Evolutionary conservation across 495 filamentous ascomycete genomes (phyloP), one percentile per base, ranked within the genome.

Genomic region (Chaetomidium leptoderma): DNA sequence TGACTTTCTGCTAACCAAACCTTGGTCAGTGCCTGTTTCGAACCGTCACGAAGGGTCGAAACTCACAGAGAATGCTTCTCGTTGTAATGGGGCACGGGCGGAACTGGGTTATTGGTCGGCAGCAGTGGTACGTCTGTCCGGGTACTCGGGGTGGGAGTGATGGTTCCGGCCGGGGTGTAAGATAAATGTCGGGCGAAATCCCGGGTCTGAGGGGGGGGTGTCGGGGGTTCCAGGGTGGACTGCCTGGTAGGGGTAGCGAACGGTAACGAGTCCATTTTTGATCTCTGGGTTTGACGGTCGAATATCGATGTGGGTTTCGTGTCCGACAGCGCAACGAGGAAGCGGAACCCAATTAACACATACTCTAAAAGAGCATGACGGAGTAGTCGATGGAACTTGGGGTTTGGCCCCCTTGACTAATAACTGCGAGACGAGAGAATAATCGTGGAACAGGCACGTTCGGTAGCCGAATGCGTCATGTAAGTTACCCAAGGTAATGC

Each of bases 51-150:
- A 30, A 16, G 23, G 14, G 6, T 14, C 10, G 24, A 1, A 21
- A 32, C 50, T 43, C n/a, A 53, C 50, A 13, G 17, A 2, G n/a
- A 6, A 29, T 44, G 17, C 14, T 54, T 32, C n/a, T 44, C 51
- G 16, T 53, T 4, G 16, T n/a, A 3, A 11, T 4, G 5, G 14
- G 27, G 37, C 39, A 24, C 3, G 1, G 52, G 52, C 7, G 39
- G 11, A n/a, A 54, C 29, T 0, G 52, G 52, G 37, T 43, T 11
- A 16, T 46, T 46, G 8, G 42, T 46, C 23, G 53, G 32, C 42
- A 56, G 44, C 16, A 56, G 53, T 8, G 53, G 42, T 10, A 37
- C 7, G 35, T 56, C 24, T 6, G 42, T 46, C 6, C 24, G 53
- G 6, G 33, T 14, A 16, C 53, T 37, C 17, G 53, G 43, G 16